Evolutionary conservation across 495 filamentous ascomycete genomes (phyloP), one percentile per base, ranked within the genome.

Genomic region (Penicillium lividum): DNA sequence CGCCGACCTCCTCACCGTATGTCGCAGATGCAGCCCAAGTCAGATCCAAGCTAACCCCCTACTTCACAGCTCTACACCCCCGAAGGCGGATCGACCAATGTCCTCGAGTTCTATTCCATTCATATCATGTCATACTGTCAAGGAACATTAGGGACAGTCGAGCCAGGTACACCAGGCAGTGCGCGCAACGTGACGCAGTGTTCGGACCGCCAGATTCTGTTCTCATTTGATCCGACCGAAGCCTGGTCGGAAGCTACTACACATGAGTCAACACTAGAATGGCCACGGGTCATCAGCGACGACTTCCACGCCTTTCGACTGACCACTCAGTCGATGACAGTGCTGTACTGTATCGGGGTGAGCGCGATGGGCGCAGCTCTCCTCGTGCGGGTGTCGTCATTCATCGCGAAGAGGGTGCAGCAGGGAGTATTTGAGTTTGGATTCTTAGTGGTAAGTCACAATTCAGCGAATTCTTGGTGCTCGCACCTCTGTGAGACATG

Each of bases 21-120:
- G 63, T 62, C 33, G 29, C 33, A 33, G 18, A 16, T 46, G 38
- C 33, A 43, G 11, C 13, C 16, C 27, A 36, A 36, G 33, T 13
- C 33, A 51, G 11, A 36, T 16, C 43, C 36, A 51, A 66, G 6
- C 61, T 79, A 51, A 60, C 31, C 11, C 15, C 28, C 62, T 56
- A 61, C 4, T 68, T 15, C 45, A 25, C 31, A 75, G 73, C 58
- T 75, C 18, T 69, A 73, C 51, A 74, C 73, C 25, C 65, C 79
- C 45, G 73, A 80, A 55, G 63, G 75, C 42, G 72, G 78, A 49
- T 77, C 81, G 58, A 63, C 74, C 38, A 82, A 82, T 13, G 78
- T 90, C 51, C 77, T 83, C n/a, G 79, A 90, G 61, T 95, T 87
- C 73, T 93, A 93, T 72, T 85, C 84, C 42, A 64, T 86, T 22